Percentiles rank a stretch among this genome's conserved stretches.
phyloP scores from a whole-genome alignment of 495 filamentous ascomycete genomes.

The Penicillium longicatenatum region DNA sequence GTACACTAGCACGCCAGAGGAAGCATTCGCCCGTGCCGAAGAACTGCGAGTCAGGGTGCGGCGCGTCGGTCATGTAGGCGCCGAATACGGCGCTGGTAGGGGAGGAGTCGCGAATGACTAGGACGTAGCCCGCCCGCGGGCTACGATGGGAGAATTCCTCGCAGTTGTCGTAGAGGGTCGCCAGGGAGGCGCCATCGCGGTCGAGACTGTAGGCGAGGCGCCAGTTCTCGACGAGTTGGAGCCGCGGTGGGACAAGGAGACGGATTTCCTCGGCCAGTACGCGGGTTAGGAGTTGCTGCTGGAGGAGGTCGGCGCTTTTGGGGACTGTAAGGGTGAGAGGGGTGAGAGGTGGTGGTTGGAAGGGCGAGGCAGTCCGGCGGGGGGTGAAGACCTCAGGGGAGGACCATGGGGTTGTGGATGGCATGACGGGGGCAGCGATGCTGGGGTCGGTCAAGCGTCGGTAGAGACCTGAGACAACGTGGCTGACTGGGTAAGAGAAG shows the following conservation, averaged over 20 bases:
- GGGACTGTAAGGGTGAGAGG: conserved; percentile 50
- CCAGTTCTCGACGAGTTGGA: conserved; percentile 89
- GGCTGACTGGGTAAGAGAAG: conserved; percentile 57
- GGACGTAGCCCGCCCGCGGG: conserved; percentile 77
- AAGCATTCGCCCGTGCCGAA: conserved; percentile 98
- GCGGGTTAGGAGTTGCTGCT: conserved; percentile 61
- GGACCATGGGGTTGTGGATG: conserved; percentile 29
- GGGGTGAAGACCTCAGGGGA: conserved; percentile 48
- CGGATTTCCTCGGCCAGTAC: conserved; percentile 92
- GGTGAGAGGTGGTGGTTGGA: conserved; percentile 61
- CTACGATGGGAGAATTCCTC: conserved; percentile 59
- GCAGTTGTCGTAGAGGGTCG: conserved; percentile 82
- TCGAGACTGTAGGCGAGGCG: conserved; percentile 86
- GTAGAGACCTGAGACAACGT: conserved; percentile 56
- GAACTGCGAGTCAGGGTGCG: conserved; percentile 78
- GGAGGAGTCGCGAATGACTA: conserved; percentile 76
- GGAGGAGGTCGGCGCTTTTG: conserved; percentile 33
- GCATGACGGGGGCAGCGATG: conserved; percentile 23
- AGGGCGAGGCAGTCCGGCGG: conserved; percentile 57
- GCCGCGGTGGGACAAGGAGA: conserved; percentile 78
- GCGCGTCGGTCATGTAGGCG: conserved; percentile 88
- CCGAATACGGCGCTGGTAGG: conserved; percentile 71
- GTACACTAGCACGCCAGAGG: conserved; percentile 82
- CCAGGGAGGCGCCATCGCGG: conserved; percentile 83
- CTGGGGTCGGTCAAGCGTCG: conserved; percentile 52